Percentiles rank a stretch among this genome's conserved stretches.
Evolutionary conservation across 1,139 yeast species (phyloP).

Genomic region (Hemisphaericaspora lyxosophila): DNA sequence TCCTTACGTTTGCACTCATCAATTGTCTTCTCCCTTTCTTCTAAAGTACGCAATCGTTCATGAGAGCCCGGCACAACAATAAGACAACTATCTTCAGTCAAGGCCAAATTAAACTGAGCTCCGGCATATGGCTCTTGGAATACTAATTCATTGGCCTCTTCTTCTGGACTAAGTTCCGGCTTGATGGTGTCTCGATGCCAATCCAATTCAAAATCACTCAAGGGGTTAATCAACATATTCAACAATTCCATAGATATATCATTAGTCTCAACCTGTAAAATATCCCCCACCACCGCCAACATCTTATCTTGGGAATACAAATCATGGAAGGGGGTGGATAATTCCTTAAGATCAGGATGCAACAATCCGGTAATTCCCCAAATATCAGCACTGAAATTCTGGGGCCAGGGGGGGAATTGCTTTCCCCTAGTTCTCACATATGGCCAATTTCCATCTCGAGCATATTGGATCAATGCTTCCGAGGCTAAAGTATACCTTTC

Average conservation of each 20-base stretch:
- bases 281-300: conserved; percentile 43
- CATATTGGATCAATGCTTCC: conserved; percentile 41
- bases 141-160: conserved; percentile 43
- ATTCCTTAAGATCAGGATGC: conserved; percentile 48
- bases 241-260: conserved; percentile 52
- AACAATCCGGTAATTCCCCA: conserved; percentile 57
- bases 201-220: conserved; percentile 54
- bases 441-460: conserved; percentile 54
- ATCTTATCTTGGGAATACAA: conserved; percentile 46
- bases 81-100: conserved; percentile 49
- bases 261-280: conserved; percentile 39
- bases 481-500: conserved; percentile 39
- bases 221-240: conserved; percentile 58
- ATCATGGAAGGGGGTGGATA: conserved; percentile 43
- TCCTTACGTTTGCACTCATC: conserved; percentile 34
- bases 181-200: conserved; percentile 59
- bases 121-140: conserved; percentile 51
- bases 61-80: conserved; percentile 56
- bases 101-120: conserved; percentile 55
- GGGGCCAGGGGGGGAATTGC: conserved; percentile 63
- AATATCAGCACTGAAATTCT: conserved; percentile 53
- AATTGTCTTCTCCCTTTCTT: conserved; percentile 46
- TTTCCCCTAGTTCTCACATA: conserved; percentile 55
- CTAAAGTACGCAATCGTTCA: conserved; percentile 45
- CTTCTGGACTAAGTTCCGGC: conserved; percentile 49